Evolutionary conservation across 2,329 filamentous ascomycete genomes (phyloP).

Genomic region (Aspergillus pseudoterreus): DNA sequence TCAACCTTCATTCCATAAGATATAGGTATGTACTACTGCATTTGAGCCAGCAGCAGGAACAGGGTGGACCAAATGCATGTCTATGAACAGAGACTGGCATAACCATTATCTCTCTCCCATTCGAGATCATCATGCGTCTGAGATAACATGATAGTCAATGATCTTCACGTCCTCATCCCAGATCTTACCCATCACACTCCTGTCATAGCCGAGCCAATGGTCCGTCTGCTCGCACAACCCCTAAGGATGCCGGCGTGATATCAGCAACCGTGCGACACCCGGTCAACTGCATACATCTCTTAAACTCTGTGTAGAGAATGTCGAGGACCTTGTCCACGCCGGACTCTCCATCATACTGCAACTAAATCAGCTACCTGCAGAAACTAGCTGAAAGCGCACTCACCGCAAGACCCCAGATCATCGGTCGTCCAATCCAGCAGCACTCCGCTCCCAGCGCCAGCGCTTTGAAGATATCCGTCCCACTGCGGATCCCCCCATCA

Average conservation of each 20-base stretch:
- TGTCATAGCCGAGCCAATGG: constrained; percentile 15
- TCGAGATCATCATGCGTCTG: too few relatives aligned
- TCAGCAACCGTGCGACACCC: constrained; percentile 24
- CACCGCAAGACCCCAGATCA: constrained; percentile 35
- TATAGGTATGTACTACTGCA: too few relatives aligned
- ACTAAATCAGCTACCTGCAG: constrained; percentile 6
- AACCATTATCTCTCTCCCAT: too few relatives aligned
- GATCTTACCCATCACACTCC: not conserved
- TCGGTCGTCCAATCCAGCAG: constrained; percentile 30
- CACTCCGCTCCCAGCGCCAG: constrained; percentile 32
- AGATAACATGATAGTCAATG: not conserved
- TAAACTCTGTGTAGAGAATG: constrained; percentile 31
- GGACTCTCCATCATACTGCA: constrained; percentile 26
- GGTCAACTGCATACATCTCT: constrained; percentile 26
- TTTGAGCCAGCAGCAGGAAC: too few relatives aligned
- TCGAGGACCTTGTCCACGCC: constrained; percentile 30
- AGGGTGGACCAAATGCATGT: too few relatives aligned
- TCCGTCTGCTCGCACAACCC: constrained; percentile 17
- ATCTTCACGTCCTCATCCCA: not conserved
- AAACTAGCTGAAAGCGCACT: constrained; percentile 6
- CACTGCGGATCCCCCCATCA: constrained; percentile 33
- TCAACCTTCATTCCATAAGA: not conserved
- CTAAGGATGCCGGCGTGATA: constrained; percentile 19
- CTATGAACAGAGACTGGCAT: too few relatives aligned
- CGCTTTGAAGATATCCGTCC: constrained; percentile 36